A percentile compares a stretch with the other conserved stretches of the same genome.
phyloP scores from a whole-genome alignment of 2,329 filamentous ascomycete genomes.

The Bipolaris cookei region DNA sequence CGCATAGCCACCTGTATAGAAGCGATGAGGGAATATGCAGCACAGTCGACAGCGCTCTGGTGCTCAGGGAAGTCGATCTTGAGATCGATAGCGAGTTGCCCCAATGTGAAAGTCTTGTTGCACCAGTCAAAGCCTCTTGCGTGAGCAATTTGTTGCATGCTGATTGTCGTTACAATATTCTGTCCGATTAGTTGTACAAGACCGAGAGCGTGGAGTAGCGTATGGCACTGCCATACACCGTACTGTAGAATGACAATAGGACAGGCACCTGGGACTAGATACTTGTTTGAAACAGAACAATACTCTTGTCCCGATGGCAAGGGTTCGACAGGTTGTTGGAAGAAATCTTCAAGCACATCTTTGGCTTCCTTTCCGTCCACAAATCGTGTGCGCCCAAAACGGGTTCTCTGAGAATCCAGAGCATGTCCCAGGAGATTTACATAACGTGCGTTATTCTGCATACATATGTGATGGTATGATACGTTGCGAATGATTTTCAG shows the following conservation, averaged over 20 bases:
- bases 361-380: neutral
- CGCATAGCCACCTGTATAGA: constrained; percentile 9
- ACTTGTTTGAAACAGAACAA: neutral
- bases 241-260: constrained; percentile 3
- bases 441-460: neutral
- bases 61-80: neutral
- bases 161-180: constrained; percentile 3
- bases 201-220: neutral
- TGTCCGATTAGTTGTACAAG: neutral
- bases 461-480: neutral
- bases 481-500: neutral
- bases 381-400: neutral
- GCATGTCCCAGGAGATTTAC: neutral
- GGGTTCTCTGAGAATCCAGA: neutral
- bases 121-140: constrained; percentile 1
- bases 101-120: neutral
- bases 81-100: neutral
- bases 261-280: neutral
- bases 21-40: constrained; percentile 1
- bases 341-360: neutral
- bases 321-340: neutral
- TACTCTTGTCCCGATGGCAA: neutral
- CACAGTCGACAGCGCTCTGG: neutral
- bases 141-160: neutral
- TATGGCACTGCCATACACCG: neutral